phyloP scores from a whole-genome alignment of 2,329 filamentous ascomycete genomes.

The Pseudopyrenochaeta lycopersici region DNA sequence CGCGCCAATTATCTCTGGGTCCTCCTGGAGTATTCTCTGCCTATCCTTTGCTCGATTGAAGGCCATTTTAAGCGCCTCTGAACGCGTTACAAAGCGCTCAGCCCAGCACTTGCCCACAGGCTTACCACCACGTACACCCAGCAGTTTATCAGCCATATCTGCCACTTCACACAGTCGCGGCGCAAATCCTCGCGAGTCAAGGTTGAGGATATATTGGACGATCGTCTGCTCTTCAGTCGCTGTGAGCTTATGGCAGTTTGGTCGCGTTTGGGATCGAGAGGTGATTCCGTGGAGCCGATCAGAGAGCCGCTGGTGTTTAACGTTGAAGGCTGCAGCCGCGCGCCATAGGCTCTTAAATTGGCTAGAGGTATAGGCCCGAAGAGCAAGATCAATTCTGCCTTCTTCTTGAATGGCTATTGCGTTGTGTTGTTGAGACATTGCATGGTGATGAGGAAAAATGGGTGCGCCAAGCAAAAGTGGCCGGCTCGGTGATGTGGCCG shows the following conservation, averaged over 20 bases:
- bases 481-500: neutral
- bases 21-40: conserved; percentile 9
- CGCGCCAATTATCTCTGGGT: conserved; percentile 14
- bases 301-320: conserved; percentile 3
- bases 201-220: conserved; percentile 22
- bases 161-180: conserved; percentile 14
- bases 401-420: conserved; percentile 5
- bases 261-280: neutral
- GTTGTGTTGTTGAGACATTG: conserved; percentile 12
- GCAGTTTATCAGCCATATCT: conserved; percentile 29
- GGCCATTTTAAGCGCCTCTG: conserved; percentile 19
- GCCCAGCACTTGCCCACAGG: conserved; percentile 19
- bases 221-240: conserved; percentile 18
- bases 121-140: conserved; percentile 10
- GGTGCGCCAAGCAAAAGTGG: neutral
- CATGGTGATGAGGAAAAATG: neutral
- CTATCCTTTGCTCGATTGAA: conserved; percentile 21
- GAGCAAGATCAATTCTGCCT: conserved; percentile 14
- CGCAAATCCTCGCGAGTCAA: conserved; percentile 19
- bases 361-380: conserved; percentile 5
- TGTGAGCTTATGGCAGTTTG: neutral
- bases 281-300: conserved; percentile 1
- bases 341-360: conserved; percentile 11
- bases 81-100: conserved; percentile 18
- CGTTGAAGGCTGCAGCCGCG: conserved; percentile 9